Percentiles rank a stretch among this genome's conserved stretches.
These are phyloP conservation scores for Penicillium riverlandense DNA, from an alignment of 495 filamentous ascomycete species.

Conservation along the genomic window DNA sequence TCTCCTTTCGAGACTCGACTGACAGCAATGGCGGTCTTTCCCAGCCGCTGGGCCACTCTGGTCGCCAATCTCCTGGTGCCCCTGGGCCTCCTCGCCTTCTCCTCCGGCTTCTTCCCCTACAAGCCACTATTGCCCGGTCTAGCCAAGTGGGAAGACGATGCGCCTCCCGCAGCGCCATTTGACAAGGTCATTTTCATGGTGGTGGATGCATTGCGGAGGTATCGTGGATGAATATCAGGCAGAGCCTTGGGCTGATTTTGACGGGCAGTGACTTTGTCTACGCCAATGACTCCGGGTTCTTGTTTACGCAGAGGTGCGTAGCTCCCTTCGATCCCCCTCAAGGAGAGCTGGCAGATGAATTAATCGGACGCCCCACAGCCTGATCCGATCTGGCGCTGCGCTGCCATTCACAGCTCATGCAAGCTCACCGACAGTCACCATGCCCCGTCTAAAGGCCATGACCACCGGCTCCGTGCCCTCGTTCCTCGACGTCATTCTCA, in stretches of 20 bases:
- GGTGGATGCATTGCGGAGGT: constrained; percentile 90
- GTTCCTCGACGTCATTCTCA: constrained; percentile 94
- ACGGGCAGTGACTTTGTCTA: constrained; percentile 84
- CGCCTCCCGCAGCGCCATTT: constrained; percentile 52
- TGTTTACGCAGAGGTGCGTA: constrained; percentile 78
- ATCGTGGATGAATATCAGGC: constrained; percentile 4
- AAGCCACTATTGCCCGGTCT: constrained; percentile 86
- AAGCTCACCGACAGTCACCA: constrained; percentile 93
- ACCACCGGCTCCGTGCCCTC: constrained; percentile 95
- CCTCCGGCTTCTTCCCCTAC: constrained; percentile 93
- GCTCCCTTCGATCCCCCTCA: background rate
- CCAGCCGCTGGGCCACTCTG: constrained; percentile 17
- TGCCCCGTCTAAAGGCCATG: constrained; percentile 96
- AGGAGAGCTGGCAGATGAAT: background rate
- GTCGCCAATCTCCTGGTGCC: constrained; percentile 71
- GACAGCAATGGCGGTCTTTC: constrained; percentile 12
- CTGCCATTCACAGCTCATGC: constrained; percentile 94
- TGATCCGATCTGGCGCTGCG: constrained; percentile 76
- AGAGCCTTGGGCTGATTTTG: no score
- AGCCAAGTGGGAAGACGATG: constrained; percentile 51
- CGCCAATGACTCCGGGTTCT: constrained; percentile 70
- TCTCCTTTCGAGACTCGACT: background rate
- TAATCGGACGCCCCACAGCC: constrained; percentile 37
- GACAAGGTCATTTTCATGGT: constrained; percentile 96
- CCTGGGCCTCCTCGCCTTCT: constrained; percentile 72